Percentiles rank a stretch among this genome's conserved stretches.
These are phyloP conservation scores for Myriosclerotinia curreyana DNA, from an alignment of 2,329 filamentous ascomycete species.

Conservation along the genomic window DNA sequence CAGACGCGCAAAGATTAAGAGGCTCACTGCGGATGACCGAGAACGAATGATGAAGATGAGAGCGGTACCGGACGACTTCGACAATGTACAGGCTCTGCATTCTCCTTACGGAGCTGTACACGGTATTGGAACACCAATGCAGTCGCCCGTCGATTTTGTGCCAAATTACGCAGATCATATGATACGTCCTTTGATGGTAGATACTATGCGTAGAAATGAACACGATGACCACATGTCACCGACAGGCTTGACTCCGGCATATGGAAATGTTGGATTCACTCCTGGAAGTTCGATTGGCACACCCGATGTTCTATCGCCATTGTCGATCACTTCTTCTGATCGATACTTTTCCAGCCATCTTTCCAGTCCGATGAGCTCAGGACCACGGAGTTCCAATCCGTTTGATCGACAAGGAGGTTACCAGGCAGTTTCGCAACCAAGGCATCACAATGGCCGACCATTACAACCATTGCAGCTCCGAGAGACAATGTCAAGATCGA, in stretches of 20 bases:
- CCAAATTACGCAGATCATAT: constrained; percentile 55
- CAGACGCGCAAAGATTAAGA: constrained; percentile 69
- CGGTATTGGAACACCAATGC: constrained; percentile 39
- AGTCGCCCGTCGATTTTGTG: constrained; percentile 39
- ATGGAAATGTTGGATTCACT: constrained; percentile 64
- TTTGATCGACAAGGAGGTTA: constrained; percentile 51
- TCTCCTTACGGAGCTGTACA: constrained; percentile 59
- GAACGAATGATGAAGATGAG: constrained; percentile 71
- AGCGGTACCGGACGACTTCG: constrained; percentile 67
- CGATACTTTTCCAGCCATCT: constrained; percentile 53
- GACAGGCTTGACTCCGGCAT: constrained; percentile 63
- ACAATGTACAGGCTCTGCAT: constrained; percentile 66
- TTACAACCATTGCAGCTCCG: constrained; percentile 58
- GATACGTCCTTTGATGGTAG: constrained; percentile 63
- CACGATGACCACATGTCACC: constrained; percentile 66
- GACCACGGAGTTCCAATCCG: constrained; percentile 51
- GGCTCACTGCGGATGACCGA: constrained; percentile 65
- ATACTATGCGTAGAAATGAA: constrained; percentile 60
- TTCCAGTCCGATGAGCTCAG: constrained; percentile 47
- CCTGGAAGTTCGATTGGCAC: constrained; percentile 50
- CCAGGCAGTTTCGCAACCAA: constrained; percentile 46
- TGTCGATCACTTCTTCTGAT: constrained; percentile 54
- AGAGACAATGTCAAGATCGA: constrained; percentile 55
- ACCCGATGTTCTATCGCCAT: constrained; percentile 56
- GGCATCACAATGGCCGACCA: constrained; percentile 47